Evolutionary conservation across 495 filamentous ascomycete species (phyloP).

Genomic region (Penicillium nucicola): DNA sequence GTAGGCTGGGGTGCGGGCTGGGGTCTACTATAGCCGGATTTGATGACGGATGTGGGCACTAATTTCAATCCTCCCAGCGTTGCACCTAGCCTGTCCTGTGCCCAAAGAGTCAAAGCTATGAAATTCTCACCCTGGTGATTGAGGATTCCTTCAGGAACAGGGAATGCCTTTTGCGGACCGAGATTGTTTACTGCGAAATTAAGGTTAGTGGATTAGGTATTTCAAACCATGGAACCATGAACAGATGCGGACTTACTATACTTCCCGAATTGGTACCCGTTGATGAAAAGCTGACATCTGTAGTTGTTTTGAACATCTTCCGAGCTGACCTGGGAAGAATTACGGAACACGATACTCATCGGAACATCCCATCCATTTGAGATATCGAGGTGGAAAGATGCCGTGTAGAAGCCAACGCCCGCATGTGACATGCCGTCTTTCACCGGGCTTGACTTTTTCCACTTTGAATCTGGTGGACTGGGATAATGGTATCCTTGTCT

Average conservation of each 20-base stretch:
- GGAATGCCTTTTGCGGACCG: slow-evolving; percentile 62
- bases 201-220: background rate
- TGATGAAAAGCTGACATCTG: slow-evolving; percentile 58
- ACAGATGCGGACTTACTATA: slow-evolving; percentile 29
- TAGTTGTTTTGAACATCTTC: slow-evolving; percentile 34
- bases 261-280: slow-evolving; percentile 70
- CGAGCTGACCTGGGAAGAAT: background rate
- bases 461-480: slow-evolving; percentile 43
- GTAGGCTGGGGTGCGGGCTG: slow-evolving; percentile 2
- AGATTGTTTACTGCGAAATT: slow-evolving; percentile 40
- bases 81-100: slow-evolving; percentile 36
- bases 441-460: slow-evolving; percentile 28
- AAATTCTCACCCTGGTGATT: slow-evolving; percentile 57
- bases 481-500: slow-evolving; percentile 64
- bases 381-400: slow-evolving; percentile 51
- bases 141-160: slow-evolving; percentile 61
- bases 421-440: slow-evolving; percentile 45
- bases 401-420: slow-evolving; percentile 58
- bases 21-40: slow-evolving; percentile 10
- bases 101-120: slow-evolving; percentile 56
- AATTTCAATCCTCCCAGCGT: slow-evolving; percentile 3
- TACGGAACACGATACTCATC: slow-evolving; percentile 53
- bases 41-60: slow-evolving; percentile 5
- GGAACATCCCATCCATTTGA: slow-evolving; percentile 54
- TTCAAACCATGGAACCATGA: background rate